Base-by-base conservation (phyloP, 805 yeast species). In the Spathaspora passalidarum region DNA sequence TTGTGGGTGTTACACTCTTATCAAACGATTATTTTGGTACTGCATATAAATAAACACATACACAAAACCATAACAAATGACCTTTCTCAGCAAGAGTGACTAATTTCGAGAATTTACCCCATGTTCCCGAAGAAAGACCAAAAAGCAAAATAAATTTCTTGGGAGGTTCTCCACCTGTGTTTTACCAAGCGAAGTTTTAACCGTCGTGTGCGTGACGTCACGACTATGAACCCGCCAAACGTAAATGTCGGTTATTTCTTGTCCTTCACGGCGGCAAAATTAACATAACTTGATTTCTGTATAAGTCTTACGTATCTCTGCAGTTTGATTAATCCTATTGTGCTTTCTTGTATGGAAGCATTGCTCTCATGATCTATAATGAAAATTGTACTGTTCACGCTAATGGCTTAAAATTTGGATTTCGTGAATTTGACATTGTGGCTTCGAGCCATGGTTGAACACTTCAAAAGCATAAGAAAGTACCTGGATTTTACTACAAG, bases 71-170 rank as follows among this genome's bases (percentile, higher is more conserved):
- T 29, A 29, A 29, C 16, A 29, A 29, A 29, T 29, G 34, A 29
- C 34, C 14, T 29, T 29, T 4, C n/a, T n/a, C 16, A 29, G 14
- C 34, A 29, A 29, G 16, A 29, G 14, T 29, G 34, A 29, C 34
- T n/a, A 29, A n/a, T 29, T 29, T 29, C 34, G 34, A 29, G 34
- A 13, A n/a, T 25, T 29, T 29, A 29, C 34, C 34, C 34, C 34
- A 29, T 29, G n/a, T n/a, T 29, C 14, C 14, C n/a, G 3, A 6
- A 8, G 13, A 13, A 29, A 13, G 13, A 13, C 8, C 16, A 5
- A 29, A n/a, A n/a, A 17, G 29, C 9, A 25, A 25, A 25, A 25
- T n/a, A 29, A 29, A 26, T 10, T 11, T 29, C 14, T 29, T 13
- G n/a, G n/a, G n/a, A n/a, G n/a, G 14, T 29, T 29, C 34, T 13